A percentile compares a stretch with the other conserved stretches of the same genome.
Evolutionary conservation across 352 stramenopile species (phyloP).

Genomic region (Phytophthora lateralis): DNA sequence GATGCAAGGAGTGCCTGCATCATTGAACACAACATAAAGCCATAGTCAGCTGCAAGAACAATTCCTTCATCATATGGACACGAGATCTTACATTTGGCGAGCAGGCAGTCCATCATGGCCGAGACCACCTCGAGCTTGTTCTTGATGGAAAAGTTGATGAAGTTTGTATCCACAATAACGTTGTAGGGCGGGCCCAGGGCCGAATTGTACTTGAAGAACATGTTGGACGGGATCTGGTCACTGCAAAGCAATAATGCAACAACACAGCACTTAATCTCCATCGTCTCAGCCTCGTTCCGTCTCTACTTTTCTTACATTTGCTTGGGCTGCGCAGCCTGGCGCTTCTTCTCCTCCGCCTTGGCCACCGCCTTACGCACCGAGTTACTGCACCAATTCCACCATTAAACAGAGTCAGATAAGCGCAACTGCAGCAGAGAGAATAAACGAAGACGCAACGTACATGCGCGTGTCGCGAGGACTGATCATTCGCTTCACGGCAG

Average conservation of each 20-base stretch:
- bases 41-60: constrained; percentile 1
- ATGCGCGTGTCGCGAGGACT: constrained; percentile 97
- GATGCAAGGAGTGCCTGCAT: constrained; percentile 93
- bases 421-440: background rate
- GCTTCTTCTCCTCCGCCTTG: constrained; percentile 88
- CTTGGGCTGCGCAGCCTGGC: constrained; percentile 90
- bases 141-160: constrained; percentile 99
- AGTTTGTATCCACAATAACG: constrained; percentile 99
- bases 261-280: constrained; percentile 21
- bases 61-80: background rate
- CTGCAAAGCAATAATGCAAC: constrained; percentile 32
- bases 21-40: background rate
- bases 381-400: constrained; percentile 50
- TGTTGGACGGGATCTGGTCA: constrained; percentile 96
- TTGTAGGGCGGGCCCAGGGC: constrained; percentile 98
- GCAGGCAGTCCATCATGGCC: constrained; percentile 99
- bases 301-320: constrained; percentile 81
- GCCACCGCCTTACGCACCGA: constrained; percentile 75
- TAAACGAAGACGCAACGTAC: constrained; percentile 50
- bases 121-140: constrained; percentile 99
- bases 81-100: constrained; percentile 95
- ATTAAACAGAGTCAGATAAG: constrained; percentile 1
- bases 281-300: background rate
- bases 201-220: constrained; percentile 99
- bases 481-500: constrained; percentile 98